Evolutionary conservation across 768 basidiomycete species (phyloP), one percentile per base, ranked within the genome.

Genomic region (Roridomyces roridus): DNA sequence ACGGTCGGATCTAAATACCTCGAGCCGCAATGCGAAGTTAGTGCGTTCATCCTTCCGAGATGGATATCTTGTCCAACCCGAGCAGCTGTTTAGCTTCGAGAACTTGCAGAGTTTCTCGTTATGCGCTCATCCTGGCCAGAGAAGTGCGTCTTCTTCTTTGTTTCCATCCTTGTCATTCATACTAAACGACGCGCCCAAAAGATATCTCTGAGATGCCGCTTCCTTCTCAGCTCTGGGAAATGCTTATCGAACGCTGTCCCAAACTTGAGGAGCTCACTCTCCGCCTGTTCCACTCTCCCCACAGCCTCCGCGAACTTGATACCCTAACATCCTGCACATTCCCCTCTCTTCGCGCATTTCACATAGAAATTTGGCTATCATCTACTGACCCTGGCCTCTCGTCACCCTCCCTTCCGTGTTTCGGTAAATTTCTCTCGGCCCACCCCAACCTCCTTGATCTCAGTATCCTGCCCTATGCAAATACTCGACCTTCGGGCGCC

Each of bases 241-340:
- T 63, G 59, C 62, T 63, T 34, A 25, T 48, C n/a, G 6, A 31
- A 11, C 45, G 46, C 12, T 46, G 58, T 35, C 54, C 62, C n/a
- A 39, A 45, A 18, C 54, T 63, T 24, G 73, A 78, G 55, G 73
- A 77, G 21, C 69, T 83, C 15, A 25, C 35, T 6, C 47, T 60
- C 20, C 43, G 46, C 41, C 42, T 60, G 6, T 40, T 45, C 24
- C 28, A 40, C 42, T 50, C 41, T 20, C 40, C 48, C 1, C 48
- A 40, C 46, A 40, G 18, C 20, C 58, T 55, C 12, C 46, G 4
- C 37, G 57, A 52, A 8, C 6, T 52, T 1, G 46, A 42, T 10
- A 14, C 6, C 1, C 40, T 58, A 18, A n/a, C 31, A 0, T 11
- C 21, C 3, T 15, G 6, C 23, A 7, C 26, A 20, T 58, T 47